These are phyloP conservation scores for Yamadazyma oceani DNA, from an alignment of 1,139 yeast species.

Conservation along the genomic window DNA sequence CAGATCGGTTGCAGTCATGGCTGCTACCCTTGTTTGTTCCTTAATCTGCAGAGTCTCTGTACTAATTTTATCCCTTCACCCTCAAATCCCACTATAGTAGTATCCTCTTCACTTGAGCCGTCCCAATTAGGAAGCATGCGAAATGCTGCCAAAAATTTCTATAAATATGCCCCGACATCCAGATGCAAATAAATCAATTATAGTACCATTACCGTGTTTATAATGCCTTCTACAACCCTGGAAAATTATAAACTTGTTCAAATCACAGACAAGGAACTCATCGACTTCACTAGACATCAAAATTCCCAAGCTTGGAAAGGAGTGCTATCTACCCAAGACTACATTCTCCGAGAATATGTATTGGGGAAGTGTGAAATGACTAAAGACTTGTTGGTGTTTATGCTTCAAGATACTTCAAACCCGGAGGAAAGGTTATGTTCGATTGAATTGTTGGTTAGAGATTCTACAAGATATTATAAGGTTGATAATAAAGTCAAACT, in stretches of 20 bases:
- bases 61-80: too few relatives aligned
- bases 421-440: conserved; percentile 29
- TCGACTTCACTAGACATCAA: conserved; percentile 47
- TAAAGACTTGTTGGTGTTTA: conserved; percentile 30
- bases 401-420: conserved; percentile 25
- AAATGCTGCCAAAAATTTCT: too few relatives aligned
- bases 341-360: conserved; percentile 49
- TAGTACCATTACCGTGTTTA: background rate
- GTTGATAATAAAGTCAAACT: conserved; percentile 20
- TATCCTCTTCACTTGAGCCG: too few relatives aligned
- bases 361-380: conserved; percentile 40
- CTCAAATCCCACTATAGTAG: too few relatives aligned
- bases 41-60: too few relatives aligned
- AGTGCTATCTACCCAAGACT: conserved; percentile 43
- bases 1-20: too few relatives aligned
- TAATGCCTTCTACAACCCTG: conserved; percentile 5
- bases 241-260: conserved; percentile 20
- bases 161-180: too few relatives aligned
- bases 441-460: conserved; percentile 38
- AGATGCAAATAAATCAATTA: too few relatives aligned
- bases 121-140: too few relatives aligned
- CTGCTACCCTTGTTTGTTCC: too few relatives aligned
- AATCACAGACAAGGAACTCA: conserved; percentile 37
- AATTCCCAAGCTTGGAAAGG: conserved; percentile 59
- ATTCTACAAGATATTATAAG: conserved; percentile 25